Percentiles rank a stretch among this genome's conserved stretches.
Conservation (phyloP, 169 alveolate species). For the Babesia caballi region DNA sequence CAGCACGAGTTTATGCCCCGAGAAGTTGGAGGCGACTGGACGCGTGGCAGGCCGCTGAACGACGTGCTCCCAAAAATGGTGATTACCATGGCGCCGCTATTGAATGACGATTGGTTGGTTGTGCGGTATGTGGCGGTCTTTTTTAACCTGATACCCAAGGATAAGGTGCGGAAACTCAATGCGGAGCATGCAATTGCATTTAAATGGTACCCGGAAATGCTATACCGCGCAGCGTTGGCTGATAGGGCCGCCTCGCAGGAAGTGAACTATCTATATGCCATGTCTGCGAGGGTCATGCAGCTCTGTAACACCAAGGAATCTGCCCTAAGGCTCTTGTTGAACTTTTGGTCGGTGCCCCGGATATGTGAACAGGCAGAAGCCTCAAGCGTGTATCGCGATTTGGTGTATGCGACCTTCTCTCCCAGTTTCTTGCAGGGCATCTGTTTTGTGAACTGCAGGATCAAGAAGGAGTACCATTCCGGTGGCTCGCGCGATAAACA, state of each 20-base stretch:
- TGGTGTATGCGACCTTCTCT: neutral
- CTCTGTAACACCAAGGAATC: slow-evolving; percentile 7
- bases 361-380: neutral
- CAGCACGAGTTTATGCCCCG: too few relatives aligned
- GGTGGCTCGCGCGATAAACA: too few relatives aligned
- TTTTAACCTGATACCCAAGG: neutral
- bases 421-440: neutral
- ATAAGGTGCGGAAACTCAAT: neutral
- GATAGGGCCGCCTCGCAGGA: neutral
- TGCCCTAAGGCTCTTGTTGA: slow-evolving; percentile 24
- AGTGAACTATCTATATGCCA: neutral
- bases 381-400: neutral
- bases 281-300: neutral
- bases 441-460: slow-evolving; percentile 4
- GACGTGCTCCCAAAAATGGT: too few relatives aligned
- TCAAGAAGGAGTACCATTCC: neutral
- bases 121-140: neutral
- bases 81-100: too few relatives aligned
- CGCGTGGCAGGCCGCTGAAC: too few relatives aligned
- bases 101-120: too few relatives aligned
- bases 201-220: slow-evolving; percentile 17
- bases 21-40: too few relatives aligned
- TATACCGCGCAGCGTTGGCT: neutral
- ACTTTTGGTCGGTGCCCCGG: slow-evolving; percentile 30
- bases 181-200: neutral